Evolutionary conservation across 305 asterid genomes (phyloP).

Genomic region (Rubia tinctorum): DNA sequence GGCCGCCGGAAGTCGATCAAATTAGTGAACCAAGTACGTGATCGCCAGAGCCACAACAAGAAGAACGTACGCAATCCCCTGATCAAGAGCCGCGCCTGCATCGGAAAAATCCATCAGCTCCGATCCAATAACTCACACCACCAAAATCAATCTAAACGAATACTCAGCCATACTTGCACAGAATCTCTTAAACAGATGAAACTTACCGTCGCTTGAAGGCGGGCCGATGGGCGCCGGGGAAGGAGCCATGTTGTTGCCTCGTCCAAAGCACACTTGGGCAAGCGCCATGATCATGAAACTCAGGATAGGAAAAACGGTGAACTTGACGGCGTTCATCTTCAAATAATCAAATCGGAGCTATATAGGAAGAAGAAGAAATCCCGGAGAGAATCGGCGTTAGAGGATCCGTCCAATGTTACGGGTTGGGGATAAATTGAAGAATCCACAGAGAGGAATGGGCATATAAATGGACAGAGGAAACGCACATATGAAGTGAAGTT

Average conservation of each 20-base stretch:
- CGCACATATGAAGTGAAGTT: not conserved
- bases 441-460: not conserved
- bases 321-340: slow-evolving; percentile 29
- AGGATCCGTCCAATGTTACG: not conserved
- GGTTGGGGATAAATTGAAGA: not conserved
- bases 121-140: not conserved
- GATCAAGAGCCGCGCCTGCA: slow-evolving; percentile 71
- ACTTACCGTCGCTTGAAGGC: slow-evolving; percentile 53
- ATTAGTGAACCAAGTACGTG: slow-evolving; percentile 57
- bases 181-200: too few relatives aligned
- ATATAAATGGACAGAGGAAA: not conserved
- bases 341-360: not conserved
- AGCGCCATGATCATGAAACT: slow-evolving; percentile 38
- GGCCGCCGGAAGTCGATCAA: not conserved
- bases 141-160: not conserved
- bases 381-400: not conserved
- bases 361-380: not conserved
- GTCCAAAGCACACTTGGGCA: slow-evolving; percentile 34
- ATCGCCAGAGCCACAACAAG: slow-evolving; percentile 57
- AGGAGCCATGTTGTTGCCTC: slow-evolving; percentile 39
- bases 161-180: too few relatives aligned
- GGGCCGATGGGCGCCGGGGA: slow-evolving; percentile 44
- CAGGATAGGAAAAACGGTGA: slow-evolving; percentile 30
- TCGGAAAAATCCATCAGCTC: not conserved
- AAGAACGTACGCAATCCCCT: slow-evolving; percentile 65